A percentile compares a stretch with the other conserved stretches of the same genome.
phyloP scores from a whole-genome alignment of 805 yeast genomes.

The Isabelozyma heimii region DNA sequence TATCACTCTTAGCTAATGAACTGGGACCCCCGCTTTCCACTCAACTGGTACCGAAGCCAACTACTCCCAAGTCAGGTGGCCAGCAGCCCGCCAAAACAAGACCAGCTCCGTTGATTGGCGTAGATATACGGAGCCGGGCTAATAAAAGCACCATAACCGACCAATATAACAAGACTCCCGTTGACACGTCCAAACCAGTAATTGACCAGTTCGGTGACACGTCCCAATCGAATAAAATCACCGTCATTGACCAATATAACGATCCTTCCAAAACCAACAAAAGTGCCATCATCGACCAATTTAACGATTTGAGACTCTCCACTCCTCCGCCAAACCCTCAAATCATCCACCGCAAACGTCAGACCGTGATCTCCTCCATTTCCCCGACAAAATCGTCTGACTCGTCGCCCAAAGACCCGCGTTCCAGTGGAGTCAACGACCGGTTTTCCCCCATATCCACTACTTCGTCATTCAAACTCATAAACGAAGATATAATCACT shows the following conservation, averaged over 20 bases:
- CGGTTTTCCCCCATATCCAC: conserved; percentile 31
- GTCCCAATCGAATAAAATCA: no score
- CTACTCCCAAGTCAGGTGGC: no score
- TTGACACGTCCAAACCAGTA: background rate
- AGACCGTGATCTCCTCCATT: conserved; percentile 41
- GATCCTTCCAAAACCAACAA: conserved; percentile 20
- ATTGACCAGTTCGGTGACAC: background rate
- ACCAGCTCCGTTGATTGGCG: background rate
- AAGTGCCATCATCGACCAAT: conserved; percentile 22
- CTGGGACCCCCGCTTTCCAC: background rate
- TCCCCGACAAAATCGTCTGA: conserved; percentile 36
- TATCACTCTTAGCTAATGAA: conserved; percentile 19
- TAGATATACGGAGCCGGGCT: background rate
- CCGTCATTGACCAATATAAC: conserved; percentile 7
- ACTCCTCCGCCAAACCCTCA: conserved; percentile 1
- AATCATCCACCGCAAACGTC: conserved; percentile 26
- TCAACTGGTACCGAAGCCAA: no score
- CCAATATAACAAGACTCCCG: background rate
- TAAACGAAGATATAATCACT: conserved; percentile 64
- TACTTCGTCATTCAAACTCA: conserved; percentile 27
- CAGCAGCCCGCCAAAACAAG: background rate
- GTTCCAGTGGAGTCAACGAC: conserved; percentile 1
- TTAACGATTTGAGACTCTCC: conserved; percentile 21
- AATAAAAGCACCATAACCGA: background rate
- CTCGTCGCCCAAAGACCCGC: conserved; percentile 14